A percentile compares a stretch with the other conserved stretches of the same genome.
These are phyloP conservation scores for Cyclospora cayetanensis DNA, from an alignment of 169 alveolate genomes.

Conservation along the genomic window DNA sequence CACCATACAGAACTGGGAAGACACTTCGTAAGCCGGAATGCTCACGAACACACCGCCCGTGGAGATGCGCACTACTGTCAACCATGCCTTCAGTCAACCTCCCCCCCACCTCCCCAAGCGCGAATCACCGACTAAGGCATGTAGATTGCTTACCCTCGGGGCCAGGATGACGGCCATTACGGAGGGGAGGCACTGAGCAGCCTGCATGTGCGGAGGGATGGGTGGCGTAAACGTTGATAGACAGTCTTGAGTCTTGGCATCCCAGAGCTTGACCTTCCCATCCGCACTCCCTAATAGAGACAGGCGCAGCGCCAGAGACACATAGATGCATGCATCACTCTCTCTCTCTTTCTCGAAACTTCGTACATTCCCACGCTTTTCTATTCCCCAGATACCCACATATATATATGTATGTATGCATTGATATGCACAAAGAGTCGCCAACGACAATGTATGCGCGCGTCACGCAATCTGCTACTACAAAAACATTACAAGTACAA, in stretches of 20 bases:
- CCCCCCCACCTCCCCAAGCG: too few species aligned
- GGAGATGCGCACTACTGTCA: too few species aligned
- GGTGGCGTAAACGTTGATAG: constrained; percentile 68
- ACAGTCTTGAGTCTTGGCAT: constrained; percentile 63
- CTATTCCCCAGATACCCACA: background rate
- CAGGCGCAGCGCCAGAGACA: background rate
- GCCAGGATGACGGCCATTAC: constrained; percentile 30
- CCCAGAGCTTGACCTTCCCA: constrained; percentile 71
- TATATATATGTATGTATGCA: background rate
- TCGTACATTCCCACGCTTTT: background rate
- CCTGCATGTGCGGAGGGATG: constrained; percentile 65
- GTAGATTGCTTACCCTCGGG: constrained; percentile 29
- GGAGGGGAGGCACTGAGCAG: background rate
- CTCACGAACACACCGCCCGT: too few species aligned
- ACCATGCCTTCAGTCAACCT: too few species aligned
- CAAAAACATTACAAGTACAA: background rate
- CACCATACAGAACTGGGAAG: too few species aligned
- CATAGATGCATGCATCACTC: background rate
- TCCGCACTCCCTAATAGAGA: constrained; percentile 46
- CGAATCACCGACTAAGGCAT: too few species aligned
- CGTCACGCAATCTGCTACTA: background rate
- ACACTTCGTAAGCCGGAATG: too few species aligned
- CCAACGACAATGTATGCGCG: background rate
- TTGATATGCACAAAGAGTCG: background rate
- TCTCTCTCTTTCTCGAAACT: background rate